Evolutionary conservation across 495 filamentous ascomycete species (phyloP), one percentile per base, ranked within the genome.

Genomic region (Friedmanniomyces simplex): DNA sequence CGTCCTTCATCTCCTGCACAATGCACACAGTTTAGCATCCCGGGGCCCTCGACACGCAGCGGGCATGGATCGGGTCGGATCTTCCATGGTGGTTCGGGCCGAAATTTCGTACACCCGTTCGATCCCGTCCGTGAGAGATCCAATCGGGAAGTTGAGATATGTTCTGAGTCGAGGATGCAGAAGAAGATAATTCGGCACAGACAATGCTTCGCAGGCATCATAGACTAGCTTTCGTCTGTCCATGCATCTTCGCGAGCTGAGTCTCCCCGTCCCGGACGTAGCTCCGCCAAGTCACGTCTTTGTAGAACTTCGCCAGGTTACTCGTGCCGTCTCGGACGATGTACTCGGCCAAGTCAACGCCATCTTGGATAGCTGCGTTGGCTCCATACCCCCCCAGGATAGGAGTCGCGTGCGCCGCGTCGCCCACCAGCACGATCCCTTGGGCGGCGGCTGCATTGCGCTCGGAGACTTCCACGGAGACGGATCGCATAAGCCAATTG

Each of bases 401-500:
- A 1, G 73, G 72, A 58, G 58, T 61, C 5, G 67, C 67, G 57
- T 75, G 74, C 13, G 63, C 66, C 6, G 72, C 58, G 61, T 77
- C 74, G 11, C 74, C 74, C 5, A 65, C 22, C 2, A 76, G 36
- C 3, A 71, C 43, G 6, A 70, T 55, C 20, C 68, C 65, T 32
- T 62, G 56, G 24, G 57, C 49, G 18, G 66, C 63, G 2, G 71
- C 59, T 13, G 46, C 22, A 24, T 64, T 16, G 6, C 73, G 58
- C 2, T 72, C 63, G 0, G 36, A 37, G 1, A 32, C 26, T 3
- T 30, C 22, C 16, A 67, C 54, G 1, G 67, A 50, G 1, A 61
- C n/a, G 28, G 46, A 64, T 10, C 74, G 69, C 74, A 77, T 76
- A 18, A 74, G 65, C 71, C 71, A 77, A 50, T 76, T 68, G 18